Percentiles rank a stretch among this genome's conserved stretches.
These are phyloP conservation scores for Erythrobasidium yunnanense DNA, from an alignment of 768 basidiomycete genomes.

Conservation along the genomic window DNA sequence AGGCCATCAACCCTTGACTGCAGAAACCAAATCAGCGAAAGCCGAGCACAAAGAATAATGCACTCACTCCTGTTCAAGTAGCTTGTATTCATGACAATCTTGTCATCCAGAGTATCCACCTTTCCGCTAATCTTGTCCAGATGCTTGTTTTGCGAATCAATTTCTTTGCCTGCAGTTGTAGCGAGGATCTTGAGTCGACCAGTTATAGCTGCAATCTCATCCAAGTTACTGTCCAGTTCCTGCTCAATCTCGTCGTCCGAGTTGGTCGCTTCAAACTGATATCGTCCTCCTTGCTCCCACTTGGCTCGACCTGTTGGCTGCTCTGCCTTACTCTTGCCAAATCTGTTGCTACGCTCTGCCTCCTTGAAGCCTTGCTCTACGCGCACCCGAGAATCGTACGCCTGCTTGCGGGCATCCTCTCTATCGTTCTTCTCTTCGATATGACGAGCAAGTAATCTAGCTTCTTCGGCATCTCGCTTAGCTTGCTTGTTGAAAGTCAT, in stretches of 20 bases:
- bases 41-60: neutral
- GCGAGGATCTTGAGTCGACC: conserved; percentile 42
- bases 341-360: conserved; percentile 39
- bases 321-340: conserved; percentile 43
- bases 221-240: conserved; percentile 80
- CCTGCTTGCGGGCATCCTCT: conserved; percentile 72
- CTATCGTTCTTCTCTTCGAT: conserved; percentile 73
- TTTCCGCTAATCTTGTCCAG: conserved; percentile 69
- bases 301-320: conserved; percentile 49
- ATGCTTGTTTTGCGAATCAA: conserved; percentile 71
- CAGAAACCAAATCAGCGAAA: neutral
- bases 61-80: conserved; percentile 49
- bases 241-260: conserved; percentile 92
- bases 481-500: conserved; percentile 85
- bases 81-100: conserved; percentile 69
- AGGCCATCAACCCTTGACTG: neutral
- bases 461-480: conserved; percentile 77
- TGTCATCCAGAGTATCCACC: conserved; percentile 61
- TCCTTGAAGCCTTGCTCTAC: conserved; percentile 63
- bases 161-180: conserved; percentile 39
- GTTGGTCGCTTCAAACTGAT: conserved; percentile 78
- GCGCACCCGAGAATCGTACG: conserved; percentile 75
- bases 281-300: conserved; percentile 57
- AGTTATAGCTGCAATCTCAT: conserved; percentile 68
- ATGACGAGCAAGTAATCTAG: conserved; percentile 70